Evolutionary conservation across 1,284 basidiomycete species (phyloP).

Genomic region (Cystobasidium pallidum): DNA sequence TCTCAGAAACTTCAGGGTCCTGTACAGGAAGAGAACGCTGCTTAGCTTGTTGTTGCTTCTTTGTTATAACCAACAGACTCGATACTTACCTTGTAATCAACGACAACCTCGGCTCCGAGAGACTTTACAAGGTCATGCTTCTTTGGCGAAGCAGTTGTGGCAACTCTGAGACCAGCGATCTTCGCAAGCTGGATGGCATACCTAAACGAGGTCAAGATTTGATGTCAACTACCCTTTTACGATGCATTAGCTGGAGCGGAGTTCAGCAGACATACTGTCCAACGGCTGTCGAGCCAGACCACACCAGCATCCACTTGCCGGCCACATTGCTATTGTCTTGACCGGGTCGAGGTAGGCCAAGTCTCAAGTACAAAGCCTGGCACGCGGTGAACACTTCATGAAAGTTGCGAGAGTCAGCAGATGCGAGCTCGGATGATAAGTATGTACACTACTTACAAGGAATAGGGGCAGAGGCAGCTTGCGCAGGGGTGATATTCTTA

Average conservation of each 20-base stretch:
- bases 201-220: background rate
- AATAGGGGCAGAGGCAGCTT: slow-evolving; percentile 56
- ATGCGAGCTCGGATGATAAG: background rate
- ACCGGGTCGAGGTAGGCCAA: slow-evolving; percentile 54
- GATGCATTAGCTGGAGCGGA: too few relatives aligned
- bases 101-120: slow-evolving; percentile 63
- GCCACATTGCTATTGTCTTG: slow-evolving; percentile 56
- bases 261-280: slow-evolving; percentile 55
- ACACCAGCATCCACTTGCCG: slow-evolving; percentile 56
- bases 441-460: background rate
- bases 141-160: slow-evolving; percentile 62
- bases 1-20: too few relatives aligned
- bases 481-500: slow-evolving; percentile 60
- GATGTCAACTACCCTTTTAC: background rate
- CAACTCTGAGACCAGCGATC: slow-evolving; percentile 64
- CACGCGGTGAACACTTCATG: slow-evolving; percentile 55
- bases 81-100: slow-evolving; percentile 56
- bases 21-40: background rate
- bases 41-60: background rate
- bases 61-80: background rate
- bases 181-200: slow-evolving; percentile 64
- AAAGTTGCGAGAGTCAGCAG: background rate
- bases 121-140: slow-evolving; percentile 61
- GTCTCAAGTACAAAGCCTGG: slow-evolving; percentile 56
- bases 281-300: slow-evolving; percentile 59